Evolutionary conservation across 2,329 filamentous ascomycete species (phyloP).

Genomic region (Bipolaris oryzae): DNA sequence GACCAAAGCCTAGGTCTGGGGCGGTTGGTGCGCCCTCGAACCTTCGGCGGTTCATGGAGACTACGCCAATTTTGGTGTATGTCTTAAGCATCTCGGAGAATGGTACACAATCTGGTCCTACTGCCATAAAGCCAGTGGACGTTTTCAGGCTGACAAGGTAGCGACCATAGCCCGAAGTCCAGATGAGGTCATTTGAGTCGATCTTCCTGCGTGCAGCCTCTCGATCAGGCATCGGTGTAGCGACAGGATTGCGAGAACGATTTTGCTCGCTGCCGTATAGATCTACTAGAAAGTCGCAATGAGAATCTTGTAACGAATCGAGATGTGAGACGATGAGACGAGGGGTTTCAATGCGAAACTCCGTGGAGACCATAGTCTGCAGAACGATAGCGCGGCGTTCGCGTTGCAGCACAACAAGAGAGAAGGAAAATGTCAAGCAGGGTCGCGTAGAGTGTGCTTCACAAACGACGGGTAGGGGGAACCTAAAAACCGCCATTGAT

Average conservation of each 20-base stretch:
- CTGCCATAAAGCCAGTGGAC: background rate
- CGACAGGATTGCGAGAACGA: conserved; percentile 1
- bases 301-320: conserved; percentile 18
- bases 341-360: conserved; percentile 69
- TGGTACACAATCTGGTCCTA: background rate
- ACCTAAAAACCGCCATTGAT: background rate
- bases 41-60: conserved; percentile 33
- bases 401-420: background rate
- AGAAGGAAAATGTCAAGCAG: background rate
- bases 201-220: conserved; percentile 21
- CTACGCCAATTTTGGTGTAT: conserved; percentile 17
- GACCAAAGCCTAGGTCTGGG: conserved; percentile 32
- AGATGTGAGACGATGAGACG: conserved; percentile 28
- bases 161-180: conserved; percentile 36
- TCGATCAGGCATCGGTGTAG: background rate
- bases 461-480: background rate
- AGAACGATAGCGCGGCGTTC: background rate
- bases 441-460: background rate
- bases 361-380: conserved; percentile 22
- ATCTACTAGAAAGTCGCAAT: conserved; percentile 21
- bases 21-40: conserved; percentile 22
- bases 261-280: conserved; percentile 15
- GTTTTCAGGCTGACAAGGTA: conserved; percentile 35
- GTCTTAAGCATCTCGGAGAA: background rate
- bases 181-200: conserved; percentile 15